phyloP scores from a whole-genome alignment of 345 rosid genomes.

The Syzygium grande region DNA sequence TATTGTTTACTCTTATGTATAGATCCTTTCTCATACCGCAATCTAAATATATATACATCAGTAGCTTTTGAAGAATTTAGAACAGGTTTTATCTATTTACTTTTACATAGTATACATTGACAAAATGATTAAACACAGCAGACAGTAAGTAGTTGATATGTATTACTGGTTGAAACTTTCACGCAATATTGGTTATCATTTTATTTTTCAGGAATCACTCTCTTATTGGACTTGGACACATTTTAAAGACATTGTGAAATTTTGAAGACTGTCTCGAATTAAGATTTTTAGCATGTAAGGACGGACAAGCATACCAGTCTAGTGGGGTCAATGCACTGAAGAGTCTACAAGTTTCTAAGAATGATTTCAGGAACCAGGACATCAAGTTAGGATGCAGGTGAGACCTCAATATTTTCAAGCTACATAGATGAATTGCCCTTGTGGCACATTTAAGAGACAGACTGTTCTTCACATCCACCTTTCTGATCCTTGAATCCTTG shows the following conservation, averaged over 20 bases:
- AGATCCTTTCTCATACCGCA: background rate
- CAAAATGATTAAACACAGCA: background rate
- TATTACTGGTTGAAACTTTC: background rate
- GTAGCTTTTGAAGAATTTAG: too few species aligned
- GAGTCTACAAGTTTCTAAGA: background rate
- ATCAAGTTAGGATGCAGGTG: background rate
- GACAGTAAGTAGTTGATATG: background rate
- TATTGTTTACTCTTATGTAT: too few species aligned
- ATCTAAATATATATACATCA: background rate
- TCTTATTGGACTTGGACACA: background rate
- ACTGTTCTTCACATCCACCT: slow-evolving; percentile 19
- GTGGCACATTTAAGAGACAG: slow-evolving; percentile 23
- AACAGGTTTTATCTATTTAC: background rate
- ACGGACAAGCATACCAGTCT: background rate
- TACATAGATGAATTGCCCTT: slow-evolving; percentile 29
- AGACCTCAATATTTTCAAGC: slow-evolving; percentile 40
- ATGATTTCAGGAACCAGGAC: background rate
- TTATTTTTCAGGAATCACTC: background rate
- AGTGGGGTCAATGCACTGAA: too few species aligned
- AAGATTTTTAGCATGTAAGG: background rate
- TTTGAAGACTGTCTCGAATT: background rate
- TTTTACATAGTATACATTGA: background rate
- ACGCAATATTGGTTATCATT: background rate
- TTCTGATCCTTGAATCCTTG: slow-evolving; percentile 19
- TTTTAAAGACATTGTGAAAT: background rate